A percentile compares a stretch with the other conserved stretches of the same genome.
These are phyloP conservation scores for Telfairia occidentalis DNA, from an alignment of 331 rosid genomes.

Conservation along the genomic window DNA sequence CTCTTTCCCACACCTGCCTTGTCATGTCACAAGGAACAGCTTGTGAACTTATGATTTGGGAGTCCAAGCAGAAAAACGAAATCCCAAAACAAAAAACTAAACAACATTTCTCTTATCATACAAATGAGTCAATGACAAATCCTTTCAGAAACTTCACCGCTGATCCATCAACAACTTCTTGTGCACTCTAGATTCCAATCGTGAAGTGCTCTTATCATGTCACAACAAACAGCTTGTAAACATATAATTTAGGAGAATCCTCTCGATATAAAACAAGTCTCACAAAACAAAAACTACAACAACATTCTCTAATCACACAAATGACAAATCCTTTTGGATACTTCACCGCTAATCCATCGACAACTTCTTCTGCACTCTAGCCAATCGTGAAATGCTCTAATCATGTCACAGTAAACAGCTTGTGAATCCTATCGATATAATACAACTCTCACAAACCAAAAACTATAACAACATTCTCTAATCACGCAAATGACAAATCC, in stretches of 20 bases:
- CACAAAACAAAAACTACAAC: background rate
- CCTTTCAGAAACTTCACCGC: background rate
- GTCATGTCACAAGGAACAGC: background rate
- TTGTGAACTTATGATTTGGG: background rate
- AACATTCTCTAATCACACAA: background rate
- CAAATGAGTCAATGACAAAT: background rate
- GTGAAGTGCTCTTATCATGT: background rate
- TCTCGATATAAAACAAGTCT: background rate
- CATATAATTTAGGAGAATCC: background rate
- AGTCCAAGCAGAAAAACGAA: background rate
- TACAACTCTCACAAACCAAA: background rate
- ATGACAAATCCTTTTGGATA: background rate
- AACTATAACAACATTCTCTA: background rate
- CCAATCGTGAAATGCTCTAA: background rate
- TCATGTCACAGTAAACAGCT: background rate
- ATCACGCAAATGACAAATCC: background rate
- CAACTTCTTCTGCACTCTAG: background rate
- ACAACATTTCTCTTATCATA: background rate
- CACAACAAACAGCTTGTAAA: background rate
- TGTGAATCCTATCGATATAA: background rate
- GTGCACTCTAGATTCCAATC: background rate
- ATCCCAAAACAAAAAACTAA: background rate
- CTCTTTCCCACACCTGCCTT: conserved; percentile 95
- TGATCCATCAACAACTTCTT: background rate
- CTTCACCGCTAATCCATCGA: background rate